phyloP scores from a whole-genome alignment of 768 basidiomycete species.

The Cubamyces lactineus region DNA sequence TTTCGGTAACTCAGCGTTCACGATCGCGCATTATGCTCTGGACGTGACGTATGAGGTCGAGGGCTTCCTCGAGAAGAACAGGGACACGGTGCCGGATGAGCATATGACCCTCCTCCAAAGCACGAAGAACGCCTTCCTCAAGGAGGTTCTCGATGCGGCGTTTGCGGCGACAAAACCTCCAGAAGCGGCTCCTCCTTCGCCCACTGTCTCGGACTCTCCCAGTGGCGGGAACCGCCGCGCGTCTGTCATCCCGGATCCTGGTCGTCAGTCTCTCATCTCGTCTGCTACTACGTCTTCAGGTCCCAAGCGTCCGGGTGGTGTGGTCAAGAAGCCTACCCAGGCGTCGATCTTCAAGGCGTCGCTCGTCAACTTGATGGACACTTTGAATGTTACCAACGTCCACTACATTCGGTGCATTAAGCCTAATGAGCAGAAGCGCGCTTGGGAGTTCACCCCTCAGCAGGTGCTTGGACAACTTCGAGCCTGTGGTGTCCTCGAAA shows the following conservation, averaged over 20 bases:
- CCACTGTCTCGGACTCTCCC: constrained; percentile 75
- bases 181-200: constrained; percentile 77
- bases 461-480: constrained; percentile 94
- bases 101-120: constrained; percentile 86
- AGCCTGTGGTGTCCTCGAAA: constrained; percentile 98
- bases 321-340: constrained; percentile 91
- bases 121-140: constrained; percentile 91
- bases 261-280: constrained; percentile 71
- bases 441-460: constrained; percentile 96
- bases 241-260: constrained; percentile 87
- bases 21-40: constrained; percentile 95
- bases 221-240: constrained; percentile 79
- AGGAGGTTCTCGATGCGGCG: constrained; percentile 92
- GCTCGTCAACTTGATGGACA: constrained; percentile 93
- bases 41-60: constrained; percentile 99
- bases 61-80: constrained; percentile 98
- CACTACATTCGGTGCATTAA: constrained; percentile 99
- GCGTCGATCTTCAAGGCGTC: constrained; percentile 99
- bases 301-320: constrained; percentile 65
- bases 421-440: constrained; percentile 93
- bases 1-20: constrained; percentile 97
- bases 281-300: constrained; percentile 45
- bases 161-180: constrained; percentile 69
- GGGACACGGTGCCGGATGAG: constrained; percentile 98
- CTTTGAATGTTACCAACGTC: constrained; percentile 94